Conservation (phyloP, 257 asterid genomes). For the Solanum etuberosum region DNA sequence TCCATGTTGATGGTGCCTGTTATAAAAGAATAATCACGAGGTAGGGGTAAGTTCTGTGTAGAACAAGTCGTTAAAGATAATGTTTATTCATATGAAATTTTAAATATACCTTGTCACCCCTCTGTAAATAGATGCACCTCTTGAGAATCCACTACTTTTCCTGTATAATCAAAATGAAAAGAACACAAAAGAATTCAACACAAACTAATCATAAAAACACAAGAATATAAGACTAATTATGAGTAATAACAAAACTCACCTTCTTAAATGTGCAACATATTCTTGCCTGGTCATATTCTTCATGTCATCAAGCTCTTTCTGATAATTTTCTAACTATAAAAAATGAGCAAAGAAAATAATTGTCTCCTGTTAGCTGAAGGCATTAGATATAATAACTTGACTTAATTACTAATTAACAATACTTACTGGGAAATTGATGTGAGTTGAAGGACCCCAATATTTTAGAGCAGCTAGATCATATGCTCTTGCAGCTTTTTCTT, state of each 20-base stretch:
- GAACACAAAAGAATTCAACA: neutral
- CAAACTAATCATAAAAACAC: neutral
- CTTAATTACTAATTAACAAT: neutral
- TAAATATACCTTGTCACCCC: constrained; percentile 32
- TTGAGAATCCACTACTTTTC: constrained; percentile 36
- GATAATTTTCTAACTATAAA: constrained; percentile 63
- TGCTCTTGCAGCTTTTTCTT: constrained; percentile 95
- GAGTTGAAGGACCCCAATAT: constrained; percentile 92
- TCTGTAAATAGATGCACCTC: constrained; percentile 41
- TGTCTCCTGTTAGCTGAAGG: neutral
- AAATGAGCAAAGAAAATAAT: neutral
- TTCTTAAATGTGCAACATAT: constrained; percentile 74
- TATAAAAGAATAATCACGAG: neutral
- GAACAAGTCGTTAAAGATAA: neutral
- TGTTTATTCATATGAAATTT: neutral
- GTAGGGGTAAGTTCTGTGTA: neutral
- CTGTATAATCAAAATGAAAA: neutral
- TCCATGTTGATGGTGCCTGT: constrained; percentile 51
- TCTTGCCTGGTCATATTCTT: constrained; percentile 85
- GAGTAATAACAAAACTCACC: constrained; percentile 22
- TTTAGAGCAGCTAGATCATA: constrained; percentile 94
- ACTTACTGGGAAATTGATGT: constrained; percentile 61
- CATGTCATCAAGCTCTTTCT: constrained; percentile 78
- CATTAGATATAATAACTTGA: neutral
- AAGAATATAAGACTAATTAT: neutral